phyloP scores from a whole-genome alignment of 768 basidiomycete genomes.

The Cystofilobasidium macerans region DNA sequence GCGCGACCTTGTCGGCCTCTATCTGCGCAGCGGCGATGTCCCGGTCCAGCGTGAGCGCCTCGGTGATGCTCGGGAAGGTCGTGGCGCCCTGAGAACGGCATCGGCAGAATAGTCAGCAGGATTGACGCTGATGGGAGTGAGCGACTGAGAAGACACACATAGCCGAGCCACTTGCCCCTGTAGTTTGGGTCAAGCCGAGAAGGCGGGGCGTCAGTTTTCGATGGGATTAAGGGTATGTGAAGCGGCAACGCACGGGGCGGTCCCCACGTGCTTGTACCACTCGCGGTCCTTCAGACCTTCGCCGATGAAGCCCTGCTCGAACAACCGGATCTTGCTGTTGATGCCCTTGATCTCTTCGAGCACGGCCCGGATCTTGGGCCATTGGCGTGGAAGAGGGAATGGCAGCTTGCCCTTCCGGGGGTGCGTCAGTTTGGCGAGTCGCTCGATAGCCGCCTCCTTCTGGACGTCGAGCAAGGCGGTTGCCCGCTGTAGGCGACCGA shows the following conservation, averaged over 20 bases:
- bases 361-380: conserved; percentile 35
- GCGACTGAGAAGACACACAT: conserved; percentile 39
- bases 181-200: not conserved
- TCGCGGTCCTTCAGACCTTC: conserved; percentile 63
- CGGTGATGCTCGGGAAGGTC: conserved; percentile 66
- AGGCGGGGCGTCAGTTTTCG: conserved; percentile 35
- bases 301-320: conserved; percentile 51
- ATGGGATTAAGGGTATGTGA: conserved; percentile 43
- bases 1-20: conserved; percentile 51
- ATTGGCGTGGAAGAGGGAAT: conserved; percentile 27
- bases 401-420: not conserved
- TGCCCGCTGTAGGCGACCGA: conserved; percentile 34
- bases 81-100: conserved; percentile 49
- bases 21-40: conserved; percentile 51
- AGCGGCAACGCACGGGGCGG: conserved; percentile 60
- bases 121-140: not conserved
- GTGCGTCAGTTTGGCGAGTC: conserved; percentile 29
- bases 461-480: conserved; percentile 36
- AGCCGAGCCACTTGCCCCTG: not conserved
- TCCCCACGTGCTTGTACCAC: conserved; percentile 77
- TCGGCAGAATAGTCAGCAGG: not conserved
- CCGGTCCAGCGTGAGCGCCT: conserved; percentile 60
- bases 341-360: conserved; percentile 34
- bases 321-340: conserved; percentile 35
- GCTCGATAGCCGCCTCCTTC: conserved; percentile 28